Evolutionary conservation across 2,329 filamentous ascomycete species (phyloP).

Genomic region (Fusarium heterosporum): DNA sequence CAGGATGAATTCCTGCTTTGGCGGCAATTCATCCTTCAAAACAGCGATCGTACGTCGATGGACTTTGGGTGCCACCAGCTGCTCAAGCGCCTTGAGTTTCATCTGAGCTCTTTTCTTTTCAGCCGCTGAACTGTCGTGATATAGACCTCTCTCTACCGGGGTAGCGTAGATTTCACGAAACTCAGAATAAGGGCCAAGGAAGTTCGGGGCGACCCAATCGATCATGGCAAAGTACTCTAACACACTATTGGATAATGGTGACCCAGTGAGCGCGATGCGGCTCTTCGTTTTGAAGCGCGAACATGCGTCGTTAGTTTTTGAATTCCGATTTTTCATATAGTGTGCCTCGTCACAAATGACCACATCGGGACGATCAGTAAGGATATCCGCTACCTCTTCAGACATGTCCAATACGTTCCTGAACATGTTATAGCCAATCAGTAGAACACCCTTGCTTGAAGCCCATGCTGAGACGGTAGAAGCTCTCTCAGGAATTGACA

Average conservation of each 20-base stretch:
- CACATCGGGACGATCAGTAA: constrained; percentile 74
- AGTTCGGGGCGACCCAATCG: constrained; percentile 85
- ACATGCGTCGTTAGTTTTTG: constrained; percentile 66
- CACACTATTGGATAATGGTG: constrained; percentile 86
- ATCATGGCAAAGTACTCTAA: constrained; percentile 89
- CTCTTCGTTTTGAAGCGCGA: constrained; percentile 72
- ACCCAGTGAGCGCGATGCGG: constrained; percentile 87
- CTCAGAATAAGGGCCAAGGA: constrained; percentile 74
- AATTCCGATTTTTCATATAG: constrained; percentile 73
- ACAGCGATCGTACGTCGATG: constrained; percentile 76
- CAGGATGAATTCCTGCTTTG: constrained; percentile 85
- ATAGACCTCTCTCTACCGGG: constrained; percentile 80
- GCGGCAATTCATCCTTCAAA: constrained; percentile 74
- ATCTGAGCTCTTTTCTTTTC: constrained; percentile 72
- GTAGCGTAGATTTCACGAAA: constrained; percentile 77
- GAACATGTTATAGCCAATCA: constrained; percentile 81
- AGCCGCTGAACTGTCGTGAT: constrained; percentile 66
- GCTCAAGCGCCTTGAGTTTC: constrained; percentile 76
- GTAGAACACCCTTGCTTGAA: constrained; percentile 74
- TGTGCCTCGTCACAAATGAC: constrained; percentile 91
- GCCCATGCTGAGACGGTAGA: constrained; percentile 69
- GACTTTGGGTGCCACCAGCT: constrained; percentile 81
- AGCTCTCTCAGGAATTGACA: constrained; percentile 54
- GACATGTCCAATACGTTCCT: constrained; percentile 50
- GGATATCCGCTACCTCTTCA: constrained; percentile 55